These are phyloP conservation scores for Geotrichum aggregatum DNA, from an alignment of 1,139 yeast genomes.

Conservation along the genomic window DNA sequence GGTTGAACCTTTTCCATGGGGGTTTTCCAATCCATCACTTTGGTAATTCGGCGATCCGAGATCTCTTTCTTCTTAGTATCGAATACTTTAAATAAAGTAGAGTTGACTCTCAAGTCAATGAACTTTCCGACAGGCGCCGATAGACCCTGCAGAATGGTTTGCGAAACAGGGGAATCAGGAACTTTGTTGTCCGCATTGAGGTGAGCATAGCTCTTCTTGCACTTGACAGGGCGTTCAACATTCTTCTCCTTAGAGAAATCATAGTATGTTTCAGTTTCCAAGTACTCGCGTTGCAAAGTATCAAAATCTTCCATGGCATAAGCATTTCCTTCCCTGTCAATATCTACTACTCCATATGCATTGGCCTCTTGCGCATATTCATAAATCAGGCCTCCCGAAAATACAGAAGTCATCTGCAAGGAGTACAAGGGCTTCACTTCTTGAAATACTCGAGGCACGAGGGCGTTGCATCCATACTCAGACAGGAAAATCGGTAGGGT, in stretches of 20 bases:
- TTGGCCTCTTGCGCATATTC: conserved; percentile 68
- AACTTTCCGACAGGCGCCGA: conserved; percentile 14
- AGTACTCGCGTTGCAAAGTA: conserved; percentile 51
- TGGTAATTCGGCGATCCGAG: background rate
- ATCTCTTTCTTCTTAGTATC: conserved; percentile 12
- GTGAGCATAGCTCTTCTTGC: conserved; percentile 18
- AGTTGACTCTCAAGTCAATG: conserved; percentile 15
- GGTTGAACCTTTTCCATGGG: conserved; percentile 11
- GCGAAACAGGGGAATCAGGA: conserved; percentile 19
- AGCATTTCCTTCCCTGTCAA: conserved; percentile 44
- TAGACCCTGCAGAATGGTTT: conserved; percentile 15
- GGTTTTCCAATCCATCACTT: conserved; percentile 10
- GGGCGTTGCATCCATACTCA: conserved; percentile 67
- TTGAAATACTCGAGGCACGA: conserved; percentile 57
- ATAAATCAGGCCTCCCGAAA: conserved; percentile 77
- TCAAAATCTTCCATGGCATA: conserved; percentile 52
- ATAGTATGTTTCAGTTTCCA: conserved; percentile 31
- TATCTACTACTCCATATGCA: conserved; percentile 64
- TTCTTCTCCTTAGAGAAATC: conserved; percentile 19
- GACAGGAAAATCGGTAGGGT: conserved; percentile 80
- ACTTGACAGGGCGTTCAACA: conserved; percentile 14
- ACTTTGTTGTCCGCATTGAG: conserved; percentile 9
- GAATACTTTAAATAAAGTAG: conserved; percentile 12
- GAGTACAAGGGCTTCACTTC: conserved; percentile 57
- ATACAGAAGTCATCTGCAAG: conserved; percentile 46